Base-by-base conservation (phyloP, 331 rosid species). In the Pyracantha coccinea region DNA sequence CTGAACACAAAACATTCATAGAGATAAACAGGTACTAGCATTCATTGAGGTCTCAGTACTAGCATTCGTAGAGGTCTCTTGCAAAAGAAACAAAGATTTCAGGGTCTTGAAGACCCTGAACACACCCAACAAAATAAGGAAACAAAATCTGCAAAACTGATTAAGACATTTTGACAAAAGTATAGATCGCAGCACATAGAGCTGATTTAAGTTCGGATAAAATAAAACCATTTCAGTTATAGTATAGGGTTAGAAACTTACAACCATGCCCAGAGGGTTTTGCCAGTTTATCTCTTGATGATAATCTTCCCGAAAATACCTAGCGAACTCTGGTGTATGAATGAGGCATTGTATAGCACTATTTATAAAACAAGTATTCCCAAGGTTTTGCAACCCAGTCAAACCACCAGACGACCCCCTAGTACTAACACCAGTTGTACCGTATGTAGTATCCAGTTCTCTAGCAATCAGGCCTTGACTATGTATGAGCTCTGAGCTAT, bases 361-460 rank as follows among this genome's bases (percentile, higher is more conserved):
- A 83, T 94, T 94, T 97, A 94, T 94, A 82, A 92, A 94, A 90
- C 99, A 94, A 57, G 99, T 94, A 82, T 94, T 94, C 82, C 99
- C 99, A 75, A 94, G 97, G 83, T 94, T 94, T 79, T 87, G 83
- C 85, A 94, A 85, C 71, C 99, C 99, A 59, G 92, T 94, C 83
- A 94, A 86, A 81, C 99, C 97, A 84, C 89, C 89, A 21, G 89
- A 69, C 28, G 97, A 90, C 21, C 99, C 99, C 74, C 99, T 86
- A 73, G 97, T 94, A 84, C 89, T 85, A 76, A 93, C 93, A 71
- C 98, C 97, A 74, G 74, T 75, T 57, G 83, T 71, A 71, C 87
- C 96, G 73, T 81, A 79, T 21, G 90, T 68, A 68, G 86, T 87
- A 61, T 92, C 97, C 13, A 60, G 77, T 72, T 94, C 99, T 90